Evolutionary conservation across 139 green algal genomes (phyloP), one percentile per base, ranked within the genome.

Genomic region (Diplosphaera chodatii): DNA sequence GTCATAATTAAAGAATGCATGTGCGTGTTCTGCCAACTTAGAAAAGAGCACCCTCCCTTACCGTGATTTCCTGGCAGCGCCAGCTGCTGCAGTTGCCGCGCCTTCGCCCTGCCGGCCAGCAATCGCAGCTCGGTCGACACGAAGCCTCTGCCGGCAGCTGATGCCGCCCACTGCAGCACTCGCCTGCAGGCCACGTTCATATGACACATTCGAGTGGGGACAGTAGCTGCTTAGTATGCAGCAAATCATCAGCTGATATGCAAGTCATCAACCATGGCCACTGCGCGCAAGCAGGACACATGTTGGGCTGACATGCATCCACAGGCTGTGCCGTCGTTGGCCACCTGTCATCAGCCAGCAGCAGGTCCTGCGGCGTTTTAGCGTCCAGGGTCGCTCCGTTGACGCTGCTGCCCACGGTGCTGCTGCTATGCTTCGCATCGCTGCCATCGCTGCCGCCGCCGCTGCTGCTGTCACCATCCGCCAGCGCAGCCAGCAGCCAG

Each of bases 401-500:
- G 10, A 25, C 48, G 10, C 8, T 25, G 18, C 16, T 4, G 13
- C 48, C 48, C 13, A 18, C 18, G 13, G 48, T 27, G 48, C 15
- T 33, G 31, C 64, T n/a, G 30, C 64, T 29, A 13, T 31, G 31
- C 8, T 27, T 62, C 32, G 16, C 55, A 27, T 16, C 28, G 27
- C 25, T 29, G 18, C 28, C 22, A 10, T 31, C 0, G 63, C 55
- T 18, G 41, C 40, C 13, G 69, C 68, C 13, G 40, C 28, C 37
- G 32, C 8, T 10, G 10, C 8, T 20, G 37, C 25, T 69, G 30
- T 18, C 41, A 29, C 3, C 33, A 31, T 16, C 29, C 37, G 4
- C 32, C 20, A 64, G 16, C 33, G 40, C 27, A 16, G 40, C 25
- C 6, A 78, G 63, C 55, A 76, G 85, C 82, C 82, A 87, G 32